phyloP scores from a whole-genome alignment of 495 filamentous ascomycete species.

The Talaromyces trachyspermus region DNA sequence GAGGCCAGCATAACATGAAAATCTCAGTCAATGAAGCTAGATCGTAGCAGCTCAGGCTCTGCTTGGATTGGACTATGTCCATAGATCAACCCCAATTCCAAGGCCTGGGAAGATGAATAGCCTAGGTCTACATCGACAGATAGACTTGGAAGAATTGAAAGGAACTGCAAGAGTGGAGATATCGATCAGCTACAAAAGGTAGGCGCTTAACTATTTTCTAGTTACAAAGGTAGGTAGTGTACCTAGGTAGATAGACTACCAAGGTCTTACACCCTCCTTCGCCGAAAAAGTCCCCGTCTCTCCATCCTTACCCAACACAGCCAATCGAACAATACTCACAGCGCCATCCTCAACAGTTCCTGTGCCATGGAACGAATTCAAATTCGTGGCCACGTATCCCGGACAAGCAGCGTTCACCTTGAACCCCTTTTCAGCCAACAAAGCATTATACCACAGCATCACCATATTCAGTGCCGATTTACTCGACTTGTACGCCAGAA shows the following conservation, averaged over 20 bases:
- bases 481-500: slow-evolving; percentile 20
- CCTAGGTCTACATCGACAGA: no score
- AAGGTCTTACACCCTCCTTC: slow-evolving; percentile 17
- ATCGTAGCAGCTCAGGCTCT: no score
- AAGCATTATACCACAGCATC: slow-evolving; percentile 16
- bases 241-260: slow-evolving; percentile 9
- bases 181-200: no score
- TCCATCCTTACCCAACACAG: slow-evolving; percentile 16
- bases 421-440: slow-evolving; percentile 17
- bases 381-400: slow-evolving; percentile 18
- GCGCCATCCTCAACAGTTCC: slow-evolving; percentile 16
- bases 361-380: slow-evolving; percentile 11
- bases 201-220: background rate
- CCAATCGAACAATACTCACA: slow-evolving; percentile 20
- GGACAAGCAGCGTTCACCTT: slow-evolving; percentile 23
- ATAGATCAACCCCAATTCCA: no score
- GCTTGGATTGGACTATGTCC: no score
- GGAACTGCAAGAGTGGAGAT: no score
- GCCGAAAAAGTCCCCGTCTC: slow-evolving; percentile 18
- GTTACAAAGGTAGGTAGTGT: background rate
- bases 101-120: no score
- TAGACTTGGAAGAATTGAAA: no score
- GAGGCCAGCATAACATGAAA: no score
- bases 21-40: no score
- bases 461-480: slow-evolving; percentile 37